These are phyloP conservation scores for Sordaria brevicollis DNA, from an alignment of 495 filamentous ascomycete genomes.

Conservation along the genomic window DNA sequence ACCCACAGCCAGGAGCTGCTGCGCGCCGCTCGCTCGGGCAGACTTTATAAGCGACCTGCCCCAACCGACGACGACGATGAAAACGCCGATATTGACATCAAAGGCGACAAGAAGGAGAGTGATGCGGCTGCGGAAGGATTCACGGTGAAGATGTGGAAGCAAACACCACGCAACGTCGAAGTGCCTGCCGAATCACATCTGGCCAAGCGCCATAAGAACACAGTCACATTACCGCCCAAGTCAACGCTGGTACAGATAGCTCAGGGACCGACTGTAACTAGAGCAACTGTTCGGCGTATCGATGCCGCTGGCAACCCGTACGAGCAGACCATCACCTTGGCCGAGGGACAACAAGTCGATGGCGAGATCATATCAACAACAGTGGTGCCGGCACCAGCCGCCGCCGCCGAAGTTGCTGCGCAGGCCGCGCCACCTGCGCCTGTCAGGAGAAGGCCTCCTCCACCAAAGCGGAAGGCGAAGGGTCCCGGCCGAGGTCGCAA, in stretches of 20 bases:
- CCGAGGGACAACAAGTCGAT: conserved; percentile 71
- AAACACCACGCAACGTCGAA: conserved; percentile 67
- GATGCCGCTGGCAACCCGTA: conserved; percentile 71
- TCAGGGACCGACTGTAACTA: conserved; percentile 44
- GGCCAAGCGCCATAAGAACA: conserved; percentile 76
- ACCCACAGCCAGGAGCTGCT: conserved; percentile 76
- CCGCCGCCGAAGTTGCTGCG: conserved; percentile 12
- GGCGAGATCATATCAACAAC: conserved; percentile 62
- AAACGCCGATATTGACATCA: conserved; percentile 34
- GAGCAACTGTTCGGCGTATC: conserved; percentile 65
- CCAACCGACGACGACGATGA: conserved; percentile 43
- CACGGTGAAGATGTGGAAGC: conserved; percentile 65
- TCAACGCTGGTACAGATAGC: conserved; percentile 29
- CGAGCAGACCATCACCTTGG: conserved; percentile 69
- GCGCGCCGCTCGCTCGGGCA: conserved; percentile 66
- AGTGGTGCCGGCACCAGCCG: conserved; percentile 29
- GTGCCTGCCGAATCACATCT: conserved; percentile 67
- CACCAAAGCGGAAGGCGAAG: conserved; percentile 66
- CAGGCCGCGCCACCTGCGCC: conserved; percentile 22
- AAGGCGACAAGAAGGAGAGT: conserved; percentile 36
- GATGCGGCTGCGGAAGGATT: conserved; percentile 49
- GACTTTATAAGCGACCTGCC: conserved; percentile 49
- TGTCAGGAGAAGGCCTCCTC: conserved; percentile 52
- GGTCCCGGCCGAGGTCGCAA: conserved; percentile 56
- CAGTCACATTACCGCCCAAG: conserved; percentile 35